phyloP scores from a whole-genome alignment of 345 rosid genomes.

The Cardiospermum halicacabum region DNA sequence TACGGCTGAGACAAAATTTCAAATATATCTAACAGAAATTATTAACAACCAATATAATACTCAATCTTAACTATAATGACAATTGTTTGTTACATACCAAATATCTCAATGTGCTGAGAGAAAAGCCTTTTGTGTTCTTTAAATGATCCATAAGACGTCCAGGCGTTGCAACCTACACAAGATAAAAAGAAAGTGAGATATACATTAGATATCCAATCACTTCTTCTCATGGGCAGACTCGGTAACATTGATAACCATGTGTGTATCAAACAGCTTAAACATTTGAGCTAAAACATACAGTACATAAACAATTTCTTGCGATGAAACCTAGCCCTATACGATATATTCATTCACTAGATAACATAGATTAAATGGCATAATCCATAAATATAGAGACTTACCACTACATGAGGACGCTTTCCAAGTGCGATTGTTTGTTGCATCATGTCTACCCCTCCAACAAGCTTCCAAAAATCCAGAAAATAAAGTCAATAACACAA shows the following conservation, averaged over 20 bases:
- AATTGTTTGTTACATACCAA: slow-evolving; percentile 69
- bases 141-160: slow-evolving; percentile 91
- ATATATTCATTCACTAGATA: background rate
- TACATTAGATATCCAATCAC: slow-evolving; percentile 4
- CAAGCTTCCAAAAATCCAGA: slow-evolving; percentile 49
- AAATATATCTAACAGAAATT: background rate
- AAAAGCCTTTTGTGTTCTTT: slow-evolving; percentile 83
- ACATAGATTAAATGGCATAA: background rate
- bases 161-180: slow-evolving; percentile 81
- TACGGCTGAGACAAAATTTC: background rate
- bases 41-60: background rate
- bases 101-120: slow-evolving; percentile 68
- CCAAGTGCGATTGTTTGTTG: slow-evolving; percentile 73
- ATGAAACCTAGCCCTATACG: background rate
- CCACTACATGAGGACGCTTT: slow-evolving; percentile 83
- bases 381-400: slow-evolving; percentile 26
- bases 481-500: background rate
- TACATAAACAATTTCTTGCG: background rate
- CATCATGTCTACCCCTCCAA: slow-evolving; percentile 89
- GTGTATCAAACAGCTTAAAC: background rate
- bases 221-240: background rate
- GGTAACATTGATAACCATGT: background rate
- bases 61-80: background rate
- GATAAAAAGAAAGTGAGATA: background rate
- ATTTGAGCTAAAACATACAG: background rate